phyloP scores from a whole-genome alignment of 345 rosid genomes.

The Noccaea caerulescens region DNA sequence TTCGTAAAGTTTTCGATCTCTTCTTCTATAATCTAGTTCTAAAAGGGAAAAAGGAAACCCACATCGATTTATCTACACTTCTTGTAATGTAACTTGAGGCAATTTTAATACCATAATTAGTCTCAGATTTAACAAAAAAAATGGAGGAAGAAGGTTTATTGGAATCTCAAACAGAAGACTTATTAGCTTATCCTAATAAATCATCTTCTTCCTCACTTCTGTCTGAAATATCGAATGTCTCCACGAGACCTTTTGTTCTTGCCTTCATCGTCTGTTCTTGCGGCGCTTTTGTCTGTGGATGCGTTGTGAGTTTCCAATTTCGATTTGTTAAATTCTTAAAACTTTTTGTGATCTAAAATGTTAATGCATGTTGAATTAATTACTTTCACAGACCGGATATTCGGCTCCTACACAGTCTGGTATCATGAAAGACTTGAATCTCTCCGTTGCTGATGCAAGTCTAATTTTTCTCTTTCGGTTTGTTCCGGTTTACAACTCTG shows the following conservation, averaged over 20 bases:
- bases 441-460: slow-evolving; percentile 43
- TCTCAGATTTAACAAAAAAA: slow-evolving; percentile 7
- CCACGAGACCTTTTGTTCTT: slow-evolving; percentile 41
- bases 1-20: too few relatives aligned
- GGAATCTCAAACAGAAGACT: neutral
- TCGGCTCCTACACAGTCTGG: slow-evolving; percentile 43
- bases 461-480: slow-evolving; percentile 16
- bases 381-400: slow-evolving; percentile 32
- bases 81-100: neutral
- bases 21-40: too few relatives aligned
- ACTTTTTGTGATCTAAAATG: too few relatives aligned
- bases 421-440: slow-evolving; percentile 46
- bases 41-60: too few relatives aligned
- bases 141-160: slow-evolving; percentile 35
- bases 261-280: slow-evolving; percentile 39
- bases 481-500: neutral
- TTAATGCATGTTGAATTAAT: too few relatives aligned
- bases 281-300: slow-evolving; percentile 43
- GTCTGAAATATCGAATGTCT: slow-evolving; percentile 36
- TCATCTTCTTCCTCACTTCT: slow-evolving; percentile 18
- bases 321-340: neutral
- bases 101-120: neutral
- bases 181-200: slow-evolving; percentile 10
- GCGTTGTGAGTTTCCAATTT: slow-evolving; percentile 29
- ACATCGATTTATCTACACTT: too few relatives aligned